These are phyloP conservation scores for Leptomonas pyrrhocoris DNA, from an alignment of 208 protist genomes.

Conservation along the genomic window DNA sequence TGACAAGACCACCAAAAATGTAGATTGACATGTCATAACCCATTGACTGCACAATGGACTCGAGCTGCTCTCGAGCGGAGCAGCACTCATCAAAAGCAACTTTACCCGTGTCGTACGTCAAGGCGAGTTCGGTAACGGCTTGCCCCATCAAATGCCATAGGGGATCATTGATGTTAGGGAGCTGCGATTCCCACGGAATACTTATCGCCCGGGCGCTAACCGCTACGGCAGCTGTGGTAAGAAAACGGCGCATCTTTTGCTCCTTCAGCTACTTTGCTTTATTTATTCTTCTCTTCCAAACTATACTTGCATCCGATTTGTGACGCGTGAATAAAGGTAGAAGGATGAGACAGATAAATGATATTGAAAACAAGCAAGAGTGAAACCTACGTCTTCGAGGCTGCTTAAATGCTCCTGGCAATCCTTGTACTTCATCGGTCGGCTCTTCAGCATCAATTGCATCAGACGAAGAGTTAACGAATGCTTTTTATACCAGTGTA, in stretches of 20 bases:
- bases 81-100: constrained; percentile 85
- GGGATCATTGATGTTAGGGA: constrained; percentile 39
- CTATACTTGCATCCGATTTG: no score
- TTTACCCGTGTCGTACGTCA: constrained; percentile 76
- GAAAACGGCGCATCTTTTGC: constrained; percentile 29
- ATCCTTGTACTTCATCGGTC: no score
- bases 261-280: no score
- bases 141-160: constrained; percentile 64
- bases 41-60: constrained; percentile 74
- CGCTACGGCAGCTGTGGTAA: not conserved
- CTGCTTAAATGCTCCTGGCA: no score
- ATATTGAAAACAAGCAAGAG: no score
- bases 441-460: no score
- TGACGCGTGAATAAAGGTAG: no score
- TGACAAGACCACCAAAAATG: constrained; percentile 88
- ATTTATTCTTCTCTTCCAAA: no score
- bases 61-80: constrained; percentile 75
- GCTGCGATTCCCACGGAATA: constrained; percentile 62
- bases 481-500: no score
- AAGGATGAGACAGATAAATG: no score
- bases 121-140: constrained; percentile 60
- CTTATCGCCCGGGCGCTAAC: constrained; percentile 22
- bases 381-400: no score
- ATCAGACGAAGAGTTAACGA: no score
- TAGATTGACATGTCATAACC: constrained; percentile 89